Evolutionary conservation across 805 yeast genomes (phyloP), one percentile per base, ranked within the genome.

Genomic region (Candida glaebosa): DNA sequence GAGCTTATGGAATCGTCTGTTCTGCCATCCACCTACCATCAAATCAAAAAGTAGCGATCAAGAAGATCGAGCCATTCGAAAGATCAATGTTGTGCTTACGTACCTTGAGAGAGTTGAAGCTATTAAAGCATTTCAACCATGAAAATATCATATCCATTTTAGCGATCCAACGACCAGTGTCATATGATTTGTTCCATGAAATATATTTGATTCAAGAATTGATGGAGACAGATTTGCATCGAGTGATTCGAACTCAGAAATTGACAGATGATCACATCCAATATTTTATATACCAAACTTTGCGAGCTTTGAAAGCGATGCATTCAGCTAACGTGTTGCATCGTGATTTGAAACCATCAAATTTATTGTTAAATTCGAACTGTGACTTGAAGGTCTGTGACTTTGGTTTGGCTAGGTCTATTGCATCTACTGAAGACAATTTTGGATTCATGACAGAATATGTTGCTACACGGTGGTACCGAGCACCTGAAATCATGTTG

Each of bases 401-500:
- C 63, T 91, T 91, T 61, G 98, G 98, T 0, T 71, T 91, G 34
- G 96, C 98, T 1, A 68, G 86, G 44, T 66, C 81, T 16, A 75
- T 79, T 44, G 79, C 87, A 28, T 71, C 77, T 44, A 69, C 69
- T 41, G 82, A 82, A 53, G 82, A 81, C 55, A 82, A 81, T 57
- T 76, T 79, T 46, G 88, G 87, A 4, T 82, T 81, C 60, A 84
- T 91, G 95, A 91, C 98, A 2, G 98, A 91, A 63, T 91, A 91
- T 59, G 98, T 91, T 34, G 98, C 98, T 7, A 91, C 98, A 3
- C 72, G 98, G 50, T 91, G 98, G 97, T 91, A 91, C 63, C 73
- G 98, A 42, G 98, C 98, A 0, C 98, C 98, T 0, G 98, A 91
- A 55, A 89, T 91, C 59, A 91, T 91, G 98, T 74, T 91, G 38